Percentiles rank a stretch among this genome's conserved stretches.
These are phyloP conservation scores for Tolypocladium album DNA, from an alignment of 2,329 filamentous ascomycete species.

Conservation along the genomic window DNA sequence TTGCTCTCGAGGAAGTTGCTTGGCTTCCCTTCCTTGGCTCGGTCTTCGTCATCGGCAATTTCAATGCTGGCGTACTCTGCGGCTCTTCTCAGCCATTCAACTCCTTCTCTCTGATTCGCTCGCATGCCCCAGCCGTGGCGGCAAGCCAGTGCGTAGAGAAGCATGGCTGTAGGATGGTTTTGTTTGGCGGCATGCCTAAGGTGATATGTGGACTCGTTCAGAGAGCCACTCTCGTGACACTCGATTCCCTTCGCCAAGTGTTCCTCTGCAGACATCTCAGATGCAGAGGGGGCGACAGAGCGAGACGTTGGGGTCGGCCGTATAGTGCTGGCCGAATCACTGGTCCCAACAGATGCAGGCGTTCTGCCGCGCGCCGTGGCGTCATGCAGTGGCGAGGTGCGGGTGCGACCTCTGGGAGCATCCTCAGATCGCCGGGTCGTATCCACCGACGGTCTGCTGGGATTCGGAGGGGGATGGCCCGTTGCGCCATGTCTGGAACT, in stretches of 20 bases:
- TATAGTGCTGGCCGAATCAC: conserved; percentile 44
- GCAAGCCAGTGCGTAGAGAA: conserved; percentile 89
- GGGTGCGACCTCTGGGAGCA: conserved; percentile 32
- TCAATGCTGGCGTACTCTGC: conserved; percentile 76
- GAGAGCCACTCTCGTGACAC: conserved; percentile 74
- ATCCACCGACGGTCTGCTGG: conserved; percentile 34
- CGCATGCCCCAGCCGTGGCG: conserved; percentile 98
- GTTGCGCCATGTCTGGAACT: conserved; percentile 24
- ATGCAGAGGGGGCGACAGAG: conserved; percentile 42
- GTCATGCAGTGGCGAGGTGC: conserved; percentile 27
- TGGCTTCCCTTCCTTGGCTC: conserved; percentile 49
- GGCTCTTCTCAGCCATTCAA: conserved; percentile 85
- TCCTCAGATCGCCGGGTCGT: conserved; percentile 37
- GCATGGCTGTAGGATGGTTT: conserved; percentile 86
- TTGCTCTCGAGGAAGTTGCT: conserved; percentile 62
- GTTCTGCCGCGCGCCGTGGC: conserved; percentile 27
- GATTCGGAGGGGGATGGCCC: conserved; percentile 31
- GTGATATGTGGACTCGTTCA: conserved; percentile 94
- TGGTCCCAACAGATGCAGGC: conserved; percentile 37
- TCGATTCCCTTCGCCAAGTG: conserved; percentile 85
- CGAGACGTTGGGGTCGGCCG: conserved; percentile 26
- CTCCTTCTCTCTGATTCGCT: conserved; percentile 78
- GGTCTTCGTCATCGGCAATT: conserved; percentile 70
- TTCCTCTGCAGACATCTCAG: conserved; percentile 72
- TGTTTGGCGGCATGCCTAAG: conserved; percentile 78